Base-by-base conservation (phyloP, 176 grass and related monocot genomes). In the Bromus sterilis region DNA sequence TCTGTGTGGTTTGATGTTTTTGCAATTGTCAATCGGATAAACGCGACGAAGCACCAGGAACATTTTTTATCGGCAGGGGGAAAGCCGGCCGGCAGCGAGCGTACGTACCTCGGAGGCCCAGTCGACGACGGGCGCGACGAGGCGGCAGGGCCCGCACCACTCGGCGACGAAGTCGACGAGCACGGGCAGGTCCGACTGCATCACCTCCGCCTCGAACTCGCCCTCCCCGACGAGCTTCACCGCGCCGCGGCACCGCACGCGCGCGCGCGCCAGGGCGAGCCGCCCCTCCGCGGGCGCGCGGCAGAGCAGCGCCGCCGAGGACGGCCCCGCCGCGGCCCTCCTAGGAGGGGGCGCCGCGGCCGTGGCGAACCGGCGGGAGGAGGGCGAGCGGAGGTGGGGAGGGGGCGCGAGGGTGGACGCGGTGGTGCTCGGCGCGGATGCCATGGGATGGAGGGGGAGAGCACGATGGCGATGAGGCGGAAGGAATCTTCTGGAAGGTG, bases 91-190 rank as follows among this genome's bases (percentile, higher is more conserved):
- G 77, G 41, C 63, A 61, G 61, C 40, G 21, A 0, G 9, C 8
- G 33, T 0, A 5, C 24, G 41, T 72, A 89, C 95, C 88, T 91
- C 75, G 58, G 93, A 89, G 41, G 93, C 96, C 96, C 91, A 99
- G 78, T 99, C 96, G 24, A 99, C 83, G 76, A 85, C 76, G 14
- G 96, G 89, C 11, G 93, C 83, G 72, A 99, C 91, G 82, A 95
- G 79, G 56, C 93, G 92, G 91, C 96, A 99, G 51, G 96, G 96
- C 18, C 96, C 96, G 78, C 96, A 99, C 96, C 96, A 95, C 11
- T 93, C 91, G 7, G 96, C 96, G 43, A 99, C 89, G 86, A 99
- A 99, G 64, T 99, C 96, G 15, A 99, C 96, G 48, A 99, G 93
- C 58, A 95, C 96, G 11, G 93, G 96, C 3, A 99, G 51, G 26